A percentile compares a stretch with the other conserved stretches of the same genome.
Conservation (phyloP, 768 basidiomycete genomes). For the Kwoniella europaea region DNA sequence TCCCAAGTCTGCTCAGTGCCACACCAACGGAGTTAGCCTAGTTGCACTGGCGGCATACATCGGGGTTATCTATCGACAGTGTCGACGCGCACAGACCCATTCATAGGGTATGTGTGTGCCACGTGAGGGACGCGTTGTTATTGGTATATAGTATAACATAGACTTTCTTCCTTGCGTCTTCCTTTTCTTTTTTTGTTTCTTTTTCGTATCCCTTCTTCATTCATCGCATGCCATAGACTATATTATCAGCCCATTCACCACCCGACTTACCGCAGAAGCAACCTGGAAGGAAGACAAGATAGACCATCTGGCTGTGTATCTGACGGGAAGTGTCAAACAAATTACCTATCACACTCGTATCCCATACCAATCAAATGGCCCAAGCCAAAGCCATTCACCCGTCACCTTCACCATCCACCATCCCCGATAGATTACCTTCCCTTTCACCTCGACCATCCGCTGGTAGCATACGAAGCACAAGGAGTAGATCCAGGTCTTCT, state of each 20-base stretch:
- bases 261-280: too few species aligned
- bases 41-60: too few species aligned
- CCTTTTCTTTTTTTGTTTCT: not conserved
- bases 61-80: too few species aligned
- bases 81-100: too few species aligned
- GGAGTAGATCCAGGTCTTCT: slow-evolving; percentile 17
- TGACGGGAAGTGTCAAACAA: not conserved
- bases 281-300: too few species aligned
- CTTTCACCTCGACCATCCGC: slow-evolving; percentile 19
- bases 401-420: slow-evolving; percentile 14
- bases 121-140: not conserved
- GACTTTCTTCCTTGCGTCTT: not conserved
- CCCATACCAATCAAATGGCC: slow-evolving; percentile 14
- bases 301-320: too few species aligned
- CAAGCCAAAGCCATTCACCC: slow-evolving; percentile 28
- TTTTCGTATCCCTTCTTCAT: not conserved
- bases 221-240: too few species aligned
- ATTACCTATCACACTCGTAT: not conserved
- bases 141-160: not conserved
- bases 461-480: not conserved
- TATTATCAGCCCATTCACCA: too few species aligned
- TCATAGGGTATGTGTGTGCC: not conserved
- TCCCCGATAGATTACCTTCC: slow-evolving; percentile 4
- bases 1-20: too few species aligned
- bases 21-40: too few species aligned